Base-by-base conservation (phyloP, 2,329 filamentous ascomycete species). In the Macrophomina phaseolina region DNA sequence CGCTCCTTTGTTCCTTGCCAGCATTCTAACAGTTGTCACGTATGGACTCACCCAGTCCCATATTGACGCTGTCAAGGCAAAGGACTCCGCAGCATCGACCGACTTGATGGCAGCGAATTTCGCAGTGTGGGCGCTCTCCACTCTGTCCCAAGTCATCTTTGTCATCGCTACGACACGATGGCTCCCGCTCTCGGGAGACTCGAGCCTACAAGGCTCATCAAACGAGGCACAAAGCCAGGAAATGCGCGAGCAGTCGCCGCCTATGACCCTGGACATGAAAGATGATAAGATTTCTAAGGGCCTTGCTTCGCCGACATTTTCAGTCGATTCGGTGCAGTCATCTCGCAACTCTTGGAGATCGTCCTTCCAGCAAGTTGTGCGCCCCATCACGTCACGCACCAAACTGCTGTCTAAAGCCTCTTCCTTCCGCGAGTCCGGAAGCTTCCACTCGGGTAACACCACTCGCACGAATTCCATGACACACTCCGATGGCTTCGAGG, bases 401-500 rank as follows among this genome's bases (percentile, higher is more conserved):
- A 77, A 74, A 46, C 68, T 80, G 9, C 32, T 62, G 8, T 62
- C 58, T 12, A 62, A 36, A 28, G 45, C 72, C 45, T 77, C 76
- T 0, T 73, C 73, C 30, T 73, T 62, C n/a, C 71, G 73, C 55
- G 77, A 78, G 40, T 67, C 71, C 16, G 70, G 70, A 34, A 78
- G 77, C 67, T 67, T 77, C 36, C 73, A 79, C 38, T 77, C 78
- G 8, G 53, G 34, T 67, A 68, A 49, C 64, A 62, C 61, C 65
- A 65, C 63, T 5, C 53, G 53, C 38, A 61, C 56, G 18, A 67
- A 53, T 38, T 64, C 6, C 74, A 77, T 66, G 69, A 68, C 48
- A 70, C 73, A 51, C 75, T 78, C 79, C 32, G 89, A 91, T 68
- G 86, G 87, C 1, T 92, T 93, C 72, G 90, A 92, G 71, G 88